Conservation (phyloP, 495 filamentous ascomycete genomes). For the Aspergillus conjunctus region DNA sequence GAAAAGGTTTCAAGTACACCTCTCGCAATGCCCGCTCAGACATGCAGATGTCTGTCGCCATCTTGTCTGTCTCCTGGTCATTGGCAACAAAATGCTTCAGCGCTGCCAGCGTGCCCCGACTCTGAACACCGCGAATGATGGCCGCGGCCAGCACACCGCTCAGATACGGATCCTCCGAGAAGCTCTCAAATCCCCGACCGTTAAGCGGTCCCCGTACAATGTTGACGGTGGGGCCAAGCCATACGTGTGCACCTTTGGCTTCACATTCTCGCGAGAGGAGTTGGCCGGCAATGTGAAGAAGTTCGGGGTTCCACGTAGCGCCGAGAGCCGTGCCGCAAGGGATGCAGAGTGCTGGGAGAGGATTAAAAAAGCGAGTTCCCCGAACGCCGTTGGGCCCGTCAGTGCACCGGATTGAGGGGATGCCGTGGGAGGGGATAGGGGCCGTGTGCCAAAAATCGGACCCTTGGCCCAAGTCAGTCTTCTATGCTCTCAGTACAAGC, state of each 20-base stretch:
- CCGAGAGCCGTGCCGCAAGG: slow-evolving; percentile 70
- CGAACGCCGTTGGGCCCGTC: slow-evolving; percentile 77
- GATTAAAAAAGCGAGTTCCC: slow-evolving; percentile 71
- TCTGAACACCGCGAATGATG: slow-evolving; percentile 69
- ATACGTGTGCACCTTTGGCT: slow-evolving; percentile 67
- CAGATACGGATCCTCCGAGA: slow-evolving; percentile 76
- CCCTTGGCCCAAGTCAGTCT: too few relatives aligned
- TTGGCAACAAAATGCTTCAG: slow-evolving; percentile 85
- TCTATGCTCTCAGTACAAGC: too few relatives aligned
- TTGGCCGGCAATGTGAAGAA: slow-evolving; percentile 61
- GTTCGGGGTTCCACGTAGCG: slow-evolving; percentile 66
- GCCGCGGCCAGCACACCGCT: slow-evolving; percentile 67
- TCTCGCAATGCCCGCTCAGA: slow-evolving; percentile 2
- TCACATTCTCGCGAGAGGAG: slow-evolving; percentile 69
- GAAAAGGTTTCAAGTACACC: neutral
- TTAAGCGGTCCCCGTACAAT: slow-evolving; percentile 75
- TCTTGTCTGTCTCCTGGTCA: slow-evolving; percentile 50
- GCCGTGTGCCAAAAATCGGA: slow-evolving; percentile 80
- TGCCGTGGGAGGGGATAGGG: slow-evolving; percentile 63
- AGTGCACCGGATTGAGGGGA: slow-evolving; percentile 68
- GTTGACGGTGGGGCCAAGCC: slow-evolving; percentile 78
- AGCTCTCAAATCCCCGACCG: slow-evolving; percentile 76
- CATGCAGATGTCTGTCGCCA: neutral
- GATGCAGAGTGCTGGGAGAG: slow-evolving; percentile 66
- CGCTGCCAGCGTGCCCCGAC: slow-evolving; percentile 67